Conservation (phyloP, 345 rosid species). For the Dipteronia dyeriana region DNA sequence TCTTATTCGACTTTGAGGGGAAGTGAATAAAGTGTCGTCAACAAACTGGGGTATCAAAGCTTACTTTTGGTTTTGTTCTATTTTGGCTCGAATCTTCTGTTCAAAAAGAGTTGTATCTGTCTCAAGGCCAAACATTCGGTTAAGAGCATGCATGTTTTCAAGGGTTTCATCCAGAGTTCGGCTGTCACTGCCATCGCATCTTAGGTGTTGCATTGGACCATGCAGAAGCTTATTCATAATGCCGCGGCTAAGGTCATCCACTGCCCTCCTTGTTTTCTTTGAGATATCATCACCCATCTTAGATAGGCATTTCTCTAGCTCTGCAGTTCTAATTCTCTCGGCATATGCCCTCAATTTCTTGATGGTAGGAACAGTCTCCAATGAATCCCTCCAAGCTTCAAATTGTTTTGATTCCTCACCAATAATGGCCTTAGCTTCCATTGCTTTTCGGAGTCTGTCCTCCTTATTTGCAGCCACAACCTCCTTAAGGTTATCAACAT, state of each 20-base stretch:
- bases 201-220: conserved; percentile 98
- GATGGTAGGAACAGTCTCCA: conserved; percentile 94
- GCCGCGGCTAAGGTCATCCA: conserved; percentile 90
- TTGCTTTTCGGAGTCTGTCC: conserved; percentile 84
- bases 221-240: conserved; percentile 93
- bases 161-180: conserved; percentile 80
- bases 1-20: conserved; percentile 29
- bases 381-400: conserved; percentile 93
- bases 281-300: conserved; percentile 90
- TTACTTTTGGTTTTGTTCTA: conserved; percentile 54
- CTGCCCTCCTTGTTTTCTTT: conserved; percentile 81
- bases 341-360: conserved; percentile 94
- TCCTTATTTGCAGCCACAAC: conserved; percentile 99
- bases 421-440: conserved; percentile 91
- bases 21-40: background rate
- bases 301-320: conserved; percentile 87
- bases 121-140: conserved; percentile 89
- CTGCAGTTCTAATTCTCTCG: conserved; percentile 76
- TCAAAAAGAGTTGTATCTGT: conserved; percentile 71
- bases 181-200: conserved; percentile 86
- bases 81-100: conserved; percentile 82
- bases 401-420: conserved; percentile 80
- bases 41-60: background rate
- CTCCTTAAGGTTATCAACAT: conserved; percentile 94
- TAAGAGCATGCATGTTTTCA: conserved; percentile 98